phyloP scores from a whole-genome alignment of 306 rosid genomes.

The Medicago truncatula region DNA sequence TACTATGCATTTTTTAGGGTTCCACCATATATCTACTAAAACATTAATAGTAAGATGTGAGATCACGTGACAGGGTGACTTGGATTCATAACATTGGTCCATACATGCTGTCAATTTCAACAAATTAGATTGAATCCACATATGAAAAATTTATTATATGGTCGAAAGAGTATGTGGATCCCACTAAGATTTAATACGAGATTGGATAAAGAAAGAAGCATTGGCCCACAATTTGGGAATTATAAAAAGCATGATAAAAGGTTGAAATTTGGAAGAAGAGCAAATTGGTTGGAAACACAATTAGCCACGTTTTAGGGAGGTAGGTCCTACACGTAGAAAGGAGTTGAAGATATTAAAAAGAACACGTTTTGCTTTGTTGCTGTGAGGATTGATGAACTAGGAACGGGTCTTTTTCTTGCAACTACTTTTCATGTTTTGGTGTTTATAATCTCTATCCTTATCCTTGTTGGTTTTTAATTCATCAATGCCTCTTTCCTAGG shows the following conservation, averaged over 20 bases:
- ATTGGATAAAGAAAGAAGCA: conserved; percentile 36
- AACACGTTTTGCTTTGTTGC: conserved; percentile 43
- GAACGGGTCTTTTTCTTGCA: conserved; percentile 34
- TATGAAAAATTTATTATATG: conserved; percentile 9
- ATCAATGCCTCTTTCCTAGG: conserved; percentile 52
- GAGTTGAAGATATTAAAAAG: conserved; percentile 4
- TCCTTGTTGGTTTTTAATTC: conserved; percentile 49
- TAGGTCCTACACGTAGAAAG: neutral
- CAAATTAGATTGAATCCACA: conserved; percentile 5
- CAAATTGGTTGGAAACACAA: conserved; percentile 39
- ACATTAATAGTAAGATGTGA: conserved; percentile 1
- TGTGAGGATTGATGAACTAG: conserved; percentile 8
- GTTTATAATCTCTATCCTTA: conserved; percentile 51
- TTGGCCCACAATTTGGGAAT: conserved; percentile 14
- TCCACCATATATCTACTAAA: neutral
- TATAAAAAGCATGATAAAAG: conserved; percentile 19
- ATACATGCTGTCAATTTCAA: conserved; percentile 15
- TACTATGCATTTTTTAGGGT: neutral
- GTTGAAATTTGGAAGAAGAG: conserved; percentile 1
- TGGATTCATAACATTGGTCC: conserved; percentile 41
- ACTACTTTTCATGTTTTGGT: conserved; percentile 42
- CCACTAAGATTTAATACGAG: conserved; percentile 55
- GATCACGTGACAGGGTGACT: conserved; percentile 37
- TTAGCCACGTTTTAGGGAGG: conserved; percentile 42
- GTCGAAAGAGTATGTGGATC: conserved; percentile 39